Base-by-base conservation (phyloP, 2,329 filamentous ascomycete species). In the Alternaria gansuensis region DNA sequence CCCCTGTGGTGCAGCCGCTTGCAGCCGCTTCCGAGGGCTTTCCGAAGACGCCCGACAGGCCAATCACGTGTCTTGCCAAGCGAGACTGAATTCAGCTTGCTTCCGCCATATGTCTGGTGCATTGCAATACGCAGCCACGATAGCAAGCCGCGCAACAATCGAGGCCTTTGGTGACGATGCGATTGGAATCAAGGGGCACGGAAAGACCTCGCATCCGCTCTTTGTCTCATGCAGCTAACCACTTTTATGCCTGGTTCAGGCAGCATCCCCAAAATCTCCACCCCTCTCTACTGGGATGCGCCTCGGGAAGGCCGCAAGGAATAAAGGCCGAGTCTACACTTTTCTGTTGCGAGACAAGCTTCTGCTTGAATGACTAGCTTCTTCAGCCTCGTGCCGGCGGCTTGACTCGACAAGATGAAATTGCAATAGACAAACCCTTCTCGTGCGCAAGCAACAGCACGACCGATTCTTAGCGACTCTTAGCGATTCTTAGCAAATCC, bases 51-150 rank as follows among this genome's bases (percentile, higher is more conserved):
- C n/a, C 44, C 23, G n/a, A 39, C 26, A 43, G 24, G 59, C 60
- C 60, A 64, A 61, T 54, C 59, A 59, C 44, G 48, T 54, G 33
- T 50, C 39, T 51, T 41, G 52, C 57, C 48, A 59, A 64, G 57
- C 60, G 51, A 60, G 48, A 43, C 54, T 53, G 53, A 54, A 40
- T 40, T 59, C 40, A 54, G 41, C 50, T 50, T 57, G 48, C 54
- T 46, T 54, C 51, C 58, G 36, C 57, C 51, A 60, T 34, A 33
- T n/a, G 45, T 33, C 29, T 48, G 23, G 28, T 31, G 45, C 21
- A 40, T 14, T 51, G 39, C 44, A 54, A 31, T 28, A 28, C 31
- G 49, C 43, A 57, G 40, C 34, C 51, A 41, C 24, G 23, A 41
- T 9, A 10, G 39, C 17, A 56, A 57, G 52, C 33, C 50, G 40